A percentile compares a stretch with the other conserved stretches of the same genome.
These are phyloP conservation scores for Podila epigama DNA, from an alignment of 192 early-diverging fungal genomes.

Conservation along the genomic window DNA sequence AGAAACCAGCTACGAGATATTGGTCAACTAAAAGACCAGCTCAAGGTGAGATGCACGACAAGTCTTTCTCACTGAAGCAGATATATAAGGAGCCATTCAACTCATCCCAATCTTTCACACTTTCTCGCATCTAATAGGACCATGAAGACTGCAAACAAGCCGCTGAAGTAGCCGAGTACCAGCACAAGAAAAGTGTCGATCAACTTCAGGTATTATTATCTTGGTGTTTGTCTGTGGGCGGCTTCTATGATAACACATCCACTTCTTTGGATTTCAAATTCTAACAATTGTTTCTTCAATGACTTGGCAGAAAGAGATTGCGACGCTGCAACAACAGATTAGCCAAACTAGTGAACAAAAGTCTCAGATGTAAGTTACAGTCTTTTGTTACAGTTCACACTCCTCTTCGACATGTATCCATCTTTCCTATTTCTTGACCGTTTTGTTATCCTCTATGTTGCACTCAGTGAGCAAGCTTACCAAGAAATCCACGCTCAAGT, in stretches of 20 bases:
- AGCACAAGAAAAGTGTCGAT: slow-evolving; percentile 25
- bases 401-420: background rate
- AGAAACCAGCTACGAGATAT: slow-evolving; percentile 40
- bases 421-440: background rate
- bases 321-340: slow-evolving; percentile 2
- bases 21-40: slow-evolving; percentile 15
- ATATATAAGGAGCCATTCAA: background rate
- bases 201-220: slow-evolving; percentile 25
- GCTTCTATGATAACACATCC: background rate
- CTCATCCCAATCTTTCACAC: too few species aligned
- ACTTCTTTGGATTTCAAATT: background rate
- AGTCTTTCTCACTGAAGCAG: background rate
- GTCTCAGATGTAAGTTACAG: slow-evolving; percentile 12
- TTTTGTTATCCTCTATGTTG: background rate
- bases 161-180: slow-evolving; percentile 10
- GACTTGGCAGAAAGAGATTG: slow-evolving; percentile 13
- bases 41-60: background rate
- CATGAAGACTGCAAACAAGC: slow-evolving; percentile 38
- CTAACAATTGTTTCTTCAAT: background rate
- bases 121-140: background rate
- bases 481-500: slow-evolving; percentile 34
- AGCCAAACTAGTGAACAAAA: slow-evolving; percentile 26
- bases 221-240: too few species aligned
- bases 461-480: slow-evolving; percentile 16
- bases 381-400: background rate